Evolutionary conservation across 1,284 basidiomycete species (phyloP), one percentile per base, ranked within the genome.

Genomic region (Vanrija humicola): DNA sequence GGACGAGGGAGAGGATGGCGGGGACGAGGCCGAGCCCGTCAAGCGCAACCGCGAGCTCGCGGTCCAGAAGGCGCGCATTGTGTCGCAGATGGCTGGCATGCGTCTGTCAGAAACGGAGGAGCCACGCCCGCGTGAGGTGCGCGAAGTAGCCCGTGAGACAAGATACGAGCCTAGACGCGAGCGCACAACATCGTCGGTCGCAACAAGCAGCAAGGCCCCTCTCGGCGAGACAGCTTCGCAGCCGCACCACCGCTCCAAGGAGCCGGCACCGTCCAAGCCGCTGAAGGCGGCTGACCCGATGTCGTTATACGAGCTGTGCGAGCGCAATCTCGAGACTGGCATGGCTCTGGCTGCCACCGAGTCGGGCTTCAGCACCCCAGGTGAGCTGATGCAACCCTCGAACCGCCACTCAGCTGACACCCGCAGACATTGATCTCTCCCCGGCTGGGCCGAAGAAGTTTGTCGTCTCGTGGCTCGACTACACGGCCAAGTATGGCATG

Each of bases 401-500:
- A 9, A 12, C 9, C 26, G 26, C 26, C 26, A 19, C 16, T 28
- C 26, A 25, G 38, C 28, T 58, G 38, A 48, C 48, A 18, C 16
- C 8, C 26, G 12, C 26, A 68, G 65, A 63, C 50, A 55, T 67
- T 23, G 61, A 61, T 50, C 69, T 70, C 5, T 67, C 76, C 39
- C 77, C 87, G 5, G 82, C 82, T 0, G 81, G 85, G 14, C 89
- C 93, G 40, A 82, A 81, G 52, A 87, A 95, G 15, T 98, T 98
- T 76, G 90, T 98, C 64, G 89, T 90, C 2, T 91, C 89, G 9
- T 98, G 95, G 95, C 88, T 98, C 46, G 95, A 98, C 76, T 97
- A 98, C 73, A 94, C 90, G 73, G 91, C 94, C 75, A 96, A 96
- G 79, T 98, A 98, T 76, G 96, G 95, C 10, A 94, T 98, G 85